Evolutionary conservation across 2,329 filamentous ascomycete species (phyloP), one percentile per base, ranked within the genome.

Genomic region (Geosmithia putterillii): DNA sequence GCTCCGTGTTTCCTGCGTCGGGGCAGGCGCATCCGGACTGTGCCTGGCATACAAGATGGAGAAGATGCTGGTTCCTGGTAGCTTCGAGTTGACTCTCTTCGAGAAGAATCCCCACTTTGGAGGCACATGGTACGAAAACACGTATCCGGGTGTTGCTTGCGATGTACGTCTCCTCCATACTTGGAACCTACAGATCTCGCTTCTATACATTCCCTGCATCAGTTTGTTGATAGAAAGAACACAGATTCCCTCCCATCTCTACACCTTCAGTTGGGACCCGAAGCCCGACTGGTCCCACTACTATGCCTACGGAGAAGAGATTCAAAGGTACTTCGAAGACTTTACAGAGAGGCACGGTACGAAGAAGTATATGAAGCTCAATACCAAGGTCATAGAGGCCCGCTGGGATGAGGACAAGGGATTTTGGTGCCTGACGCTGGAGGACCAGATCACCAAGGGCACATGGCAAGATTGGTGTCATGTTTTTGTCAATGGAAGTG

Each of bases 251-350:
- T 80, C 52, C 56, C 79, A 58, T 71, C 75, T 22, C 53, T 77
- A 39, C 61, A 79, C 7, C 71, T 79, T 77, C 52, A 73, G 73
- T 3, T 80, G 73, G 69, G 66, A 71, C 44, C 71, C 70, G 2
- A 81, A 79, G 53, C 69, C 68, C 7, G 65, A 69, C 36, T 81
- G 77, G 76, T 65, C 66, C 18, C 67, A 69, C 44, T 76, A 79
- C 53, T 80, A 74, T 51, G 65, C 73, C 0, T 58, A 66, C 0
- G 70, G 71, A 0, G 58, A 60, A 1, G 76, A 81, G 51, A 81
- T 81, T 37, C 63, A 67, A 35, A 57, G 60, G 2, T 81, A 81
- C 46, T 63, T 80, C 20, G 58, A 64, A 42, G 50, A 52, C 6
- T 57, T 73, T 28, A 70, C 65, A 45, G 60, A 69, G 17, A 69